Evolutionary conservation across 192 early-diverging fungal species (phyloP).

Genomic region (Phlyctochytrium bullatum): DNA sequence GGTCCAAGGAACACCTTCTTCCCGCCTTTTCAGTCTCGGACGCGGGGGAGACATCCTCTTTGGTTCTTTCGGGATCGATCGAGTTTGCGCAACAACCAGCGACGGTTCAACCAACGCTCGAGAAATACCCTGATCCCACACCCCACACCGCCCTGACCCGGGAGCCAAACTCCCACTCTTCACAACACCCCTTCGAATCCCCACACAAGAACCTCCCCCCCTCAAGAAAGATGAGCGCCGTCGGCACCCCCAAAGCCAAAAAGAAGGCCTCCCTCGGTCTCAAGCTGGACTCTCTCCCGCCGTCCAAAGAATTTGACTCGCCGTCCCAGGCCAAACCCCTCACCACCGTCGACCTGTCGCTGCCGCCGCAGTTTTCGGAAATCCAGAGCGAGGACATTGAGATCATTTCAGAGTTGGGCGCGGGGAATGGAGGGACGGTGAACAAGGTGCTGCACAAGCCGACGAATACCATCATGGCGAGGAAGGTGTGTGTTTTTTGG

Average conservation of each 20-base stretch:
- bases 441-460: constrained; percentile 78
- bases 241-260: neutral
- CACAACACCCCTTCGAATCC: neutral
- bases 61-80: no score
- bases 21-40: no score
- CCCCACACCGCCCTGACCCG: no score
- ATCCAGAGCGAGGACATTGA: constrained; percentile 63
- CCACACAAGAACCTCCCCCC: neutral
- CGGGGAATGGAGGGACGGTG: constrained; percentile 93
- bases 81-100: no score
- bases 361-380: neutral
- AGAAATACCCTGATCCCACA: no score
- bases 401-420: constrained; percentile 76
- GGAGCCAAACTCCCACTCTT: neutral
- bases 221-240: neutral
- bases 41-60: no score
- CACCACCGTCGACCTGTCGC: neutral
- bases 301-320: neutral
- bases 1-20: no score
- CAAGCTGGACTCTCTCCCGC: neutral
- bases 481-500: constrained; percentile 67
- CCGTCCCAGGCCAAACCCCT: neutral
- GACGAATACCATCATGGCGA: constrained; percentile 80
- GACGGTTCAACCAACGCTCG: no score
- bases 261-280: neutral